Percentiles rank a stretch among this genome's conserved stretches.
Conservation (phyloP, 2,329 filamentous ascomycete species). For the Cyclaneusma minus region DNA sequence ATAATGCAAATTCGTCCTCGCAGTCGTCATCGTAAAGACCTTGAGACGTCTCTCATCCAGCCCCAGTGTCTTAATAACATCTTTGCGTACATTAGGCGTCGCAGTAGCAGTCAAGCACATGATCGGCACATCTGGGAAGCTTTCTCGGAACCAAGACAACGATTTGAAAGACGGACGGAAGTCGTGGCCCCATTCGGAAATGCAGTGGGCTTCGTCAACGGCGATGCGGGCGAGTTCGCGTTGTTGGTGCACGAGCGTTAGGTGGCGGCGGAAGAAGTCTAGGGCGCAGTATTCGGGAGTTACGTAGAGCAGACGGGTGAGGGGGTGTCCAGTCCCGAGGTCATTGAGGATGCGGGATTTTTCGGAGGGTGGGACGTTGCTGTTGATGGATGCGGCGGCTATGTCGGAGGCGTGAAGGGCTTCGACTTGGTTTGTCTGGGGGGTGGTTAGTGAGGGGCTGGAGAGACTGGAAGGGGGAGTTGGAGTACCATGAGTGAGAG, state of each 20-base stretch:
- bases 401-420: conserved; percentile 61
- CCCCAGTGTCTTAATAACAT: conserved; percentile 63
- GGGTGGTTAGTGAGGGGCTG: conserved; percentile 2
- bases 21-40: conserved; percentile 70
- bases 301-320: conserved; percentile 74
- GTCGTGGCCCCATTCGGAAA: conserved; percentile 96
- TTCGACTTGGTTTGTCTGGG: conserved; percentile 79
- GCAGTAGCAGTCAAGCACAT: conserved; percentile 90
- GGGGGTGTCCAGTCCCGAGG: conserved; percentile 74
- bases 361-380: conserved; percentile 53
- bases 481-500: conserved; percentile 66
- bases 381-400: conserved; percentile 74
- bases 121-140: conserved; percentile 73
- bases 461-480: not conserved
- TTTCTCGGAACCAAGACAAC: conserved; percentile 69
- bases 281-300: conserved; percentile 79
- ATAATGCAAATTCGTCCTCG: conserved; percentile 75
- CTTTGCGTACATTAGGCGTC: conserved; percentile 63
- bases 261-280: conserved; percentile 58
- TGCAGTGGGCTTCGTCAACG: conserved; percentile 91
- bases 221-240: conserved; percentile 76
- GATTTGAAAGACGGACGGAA: conserved; percentile 88
- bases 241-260: conserved; percentile 62
- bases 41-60: conserved; percentile 49
- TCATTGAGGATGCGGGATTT: conserved; percentile 60